Percentiles rank a stretch among this genome's conserved stretches.
Evolutionary conservation across 2,329 filamentous ascomycete species (phyloP).

Genomic region (Fusarium illudens): DNA sequence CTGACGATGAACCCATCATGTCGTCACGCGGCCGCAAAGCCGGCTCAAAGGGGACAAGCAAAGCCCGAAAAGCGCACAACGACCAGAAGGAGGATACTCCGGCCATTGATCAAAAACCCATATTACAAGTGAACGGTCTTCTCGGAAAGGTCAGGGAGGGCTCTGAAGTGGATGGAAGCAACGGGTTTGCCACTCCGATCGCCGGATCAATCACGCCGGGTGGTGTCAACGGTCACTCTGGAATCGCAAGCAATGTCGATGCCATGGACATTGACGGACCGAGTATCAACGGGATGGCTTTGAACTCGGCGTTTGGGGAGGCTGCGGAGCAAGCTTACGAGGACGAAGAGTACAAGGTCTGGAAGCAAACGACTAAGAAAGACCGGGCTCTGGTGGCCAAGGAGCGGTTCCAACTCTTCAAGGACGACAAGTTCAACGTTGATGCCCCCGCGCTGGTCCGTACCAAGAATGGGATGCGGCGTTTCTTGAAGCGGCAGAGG

Average conservation of each 20-base stretch:
- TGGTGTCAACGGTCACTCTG: constrained; percentile 72
- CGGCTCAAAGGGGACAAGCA: constrained; percentile 77
- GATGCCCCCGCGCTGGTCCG: constrained; percentile 90
- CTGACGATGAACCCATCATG: constrained; percentile 98
- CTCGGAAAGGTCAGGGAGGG: constrained; percentile 71
- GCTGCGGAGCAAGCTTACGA: constrained; percentile 80
- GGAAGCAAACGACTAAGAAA: constrained; percentile 99
- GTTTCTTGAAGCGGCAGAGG: constrained; percentile 82
- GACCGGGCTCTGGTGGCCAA: constrained; percentile 87
- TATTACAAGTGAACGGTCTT: constrained; percentile 71
- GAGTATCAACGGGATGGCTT: constrained; percentile 70
- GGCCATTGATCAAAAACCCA: constrained; percentile 76
- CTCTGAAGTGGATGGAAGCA: constrained; percentile 85
- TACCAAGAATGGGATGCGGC: constrained; percentile 87
- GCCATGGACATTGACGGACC: constrained; percentile 87
- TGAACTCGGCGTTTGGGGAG: constrained; percentile 71
- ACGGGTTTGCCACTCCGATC: constrained; percentile 83
- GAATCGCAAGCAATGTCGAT: constrained; percentile 78
- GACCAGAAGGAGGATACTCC: constrained; percentile 84
- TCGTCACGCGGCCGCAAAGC: constrained; percentile 92
- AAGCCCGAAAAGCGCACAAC: constrained; percentile 76
- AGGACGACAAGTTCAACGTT: constrained; percentile 80
- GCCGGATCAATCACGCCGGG: constrained; percentile 80
- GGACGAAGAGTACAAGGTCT: constrained; percentile 95
- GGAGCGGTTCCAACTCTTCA: constrained; percentile 86